phyloP scores from a whole-genome alignment of 768 basidiomycete genomes.

The Termitomyces sp. region DNA sequence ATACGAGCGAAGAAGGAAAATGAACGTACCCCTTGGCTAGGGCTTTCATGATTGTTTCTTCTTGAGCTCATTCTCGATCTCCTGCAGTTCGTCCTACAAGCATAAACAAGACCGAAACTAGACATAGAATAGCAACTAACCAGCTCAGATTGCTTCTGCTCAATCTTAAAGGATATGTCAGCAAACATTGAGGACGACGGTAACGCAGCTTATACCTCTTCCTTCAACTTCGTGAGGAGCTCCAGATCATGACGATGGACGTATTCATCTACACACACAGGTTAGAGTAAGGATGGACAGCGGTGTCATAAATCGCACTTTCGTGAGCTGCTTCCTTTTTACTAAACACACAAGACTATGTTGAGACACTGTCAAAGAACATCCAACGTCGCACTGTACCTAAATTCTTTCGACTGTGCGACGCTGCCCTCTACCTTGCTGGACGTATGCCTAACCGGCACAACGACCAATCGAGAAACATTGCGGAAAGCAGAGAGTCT shows the following conservation, averaged over 20 bases:
- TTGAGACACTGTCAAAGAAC: slow-evolving; percentile 16
- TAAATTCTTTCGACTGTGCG: slow-evolving; percentile 58
- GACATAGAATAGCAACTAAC: slow-evolving; percentile 15
- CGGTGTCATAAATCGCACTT: slow-evolving; percentile 10
- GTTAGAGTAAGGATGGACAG: slow-evolving; percentile 2
- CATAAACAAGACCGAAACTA: not conserved
- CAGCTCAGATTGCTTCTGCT: slow-evolving; percentile 27
- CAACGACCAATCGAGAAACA: slow-evolving; percentile 29
- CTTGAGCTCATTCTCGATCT: slow-evolving; percentile 18
- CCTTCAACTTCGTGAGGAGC: slow-evolving; percentile 53
- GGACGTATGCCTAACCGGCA: slow-evolving; percentile 32
- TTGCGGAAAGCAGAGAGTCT: slow-evolving; percentile 35
- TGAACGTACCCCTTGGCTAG: not conserved
- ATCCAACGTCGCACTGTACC: slow-evolving; percentile 29
- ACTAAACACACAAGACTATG: slow-evolving; percentile 27
- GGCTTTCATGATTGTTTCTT: slow-evolving; percentile 10
- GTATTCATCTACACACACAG: slow-evolving; percentile 48
- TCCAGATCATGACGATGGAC: slow-evolving; percentile 51
- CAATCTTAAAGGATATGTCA: slow-evolving; percentile 19
- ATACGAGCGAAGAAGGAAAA: too few relatives aligned
- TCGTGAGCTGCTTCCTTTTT: slow-evolving; percentile 74
- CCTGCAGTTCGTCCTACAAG: slow-evolving; percentile 19
- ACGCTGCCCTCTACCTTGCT: slow-evolving; percentile 48
- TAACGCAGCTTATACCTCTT: slow-evolving; percentile 32
- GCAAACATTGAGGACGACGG: not conserved